Percentiles rank a stretch among this genome's conserved stretches.
phyloP scores from a whole-genome alignment of 2,329 filamentous ascomycete species.

The Calycina herbarum region DNA sequence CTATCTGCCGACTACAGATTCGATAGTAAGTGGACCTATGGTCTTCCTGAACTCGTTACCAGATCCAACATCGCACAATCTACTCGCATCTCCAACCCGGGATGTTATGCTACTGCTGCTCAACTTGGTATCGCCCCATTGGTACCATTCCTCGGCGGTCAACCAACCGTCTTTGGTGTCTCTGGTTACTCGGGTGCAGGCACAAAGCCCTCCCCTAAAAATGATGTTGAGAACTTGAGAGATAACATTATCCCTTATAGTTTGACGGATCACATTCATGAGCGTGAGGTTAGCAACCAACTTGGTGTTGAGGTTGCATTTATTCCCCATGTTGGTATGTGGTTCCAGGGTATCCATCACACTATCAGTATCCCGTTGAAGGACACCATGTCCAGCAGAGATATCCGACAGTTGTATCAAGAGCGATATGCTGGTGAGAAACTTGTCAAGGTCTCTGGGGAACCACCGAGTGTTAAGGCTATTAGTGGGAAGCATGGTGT shows the following conservation, averaged over 20 bases:
- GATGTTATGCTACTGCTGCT: conserved; percentile 92
- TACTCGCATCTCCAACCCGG: conserved; percentile 85
- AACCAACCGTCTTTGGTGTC: conserved; percentile 84
- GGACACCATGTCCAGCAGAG: conserved; percentile 82
- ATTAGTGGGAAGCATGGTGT: conserved; percentile 85
- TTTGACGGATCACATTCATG: conserved; percentile 91
- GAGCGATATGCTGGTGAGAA: conserved; percentile 95
- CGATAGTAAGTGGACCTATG: conserved; percentile 82
- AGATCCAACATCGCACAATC: conserved; percentile 75
- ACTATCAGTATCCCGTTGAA: conserved; percentile 88
- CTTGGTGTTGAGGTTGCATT: conserved; percentile 77
- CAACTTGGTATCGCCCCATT: conserved; percentile 87
- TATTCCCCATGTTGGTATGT: conserved; percentile 90
- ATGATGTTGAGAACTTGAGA: conserved; percentile 78
- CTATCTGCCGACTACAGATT: conserved; percentile 97
- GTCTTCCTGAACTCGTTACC: conserved; percentile 80
- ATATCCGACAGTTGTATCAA: conserved; percentile 93
- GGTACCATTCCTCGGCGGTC: conserved; percentile 70
- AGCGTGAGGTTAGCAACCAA: conserved; percentile 82
- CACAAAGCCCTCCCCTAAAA: conserved; percentile 92
- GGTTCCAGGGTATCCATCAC: conserved; percentile 95
- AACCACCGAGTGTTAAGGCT: conserved; percentile 80
- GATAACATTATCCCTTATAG: conserved; percentile 92
- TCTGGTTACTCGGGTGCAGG: conserved; percentile 94
- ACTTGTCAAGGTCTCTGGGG: conserved; percentile 87